Base-by-base conservation (phyloP, 495 filamentous ascomycete species). In the Aspergillus indologenus region DNA sequence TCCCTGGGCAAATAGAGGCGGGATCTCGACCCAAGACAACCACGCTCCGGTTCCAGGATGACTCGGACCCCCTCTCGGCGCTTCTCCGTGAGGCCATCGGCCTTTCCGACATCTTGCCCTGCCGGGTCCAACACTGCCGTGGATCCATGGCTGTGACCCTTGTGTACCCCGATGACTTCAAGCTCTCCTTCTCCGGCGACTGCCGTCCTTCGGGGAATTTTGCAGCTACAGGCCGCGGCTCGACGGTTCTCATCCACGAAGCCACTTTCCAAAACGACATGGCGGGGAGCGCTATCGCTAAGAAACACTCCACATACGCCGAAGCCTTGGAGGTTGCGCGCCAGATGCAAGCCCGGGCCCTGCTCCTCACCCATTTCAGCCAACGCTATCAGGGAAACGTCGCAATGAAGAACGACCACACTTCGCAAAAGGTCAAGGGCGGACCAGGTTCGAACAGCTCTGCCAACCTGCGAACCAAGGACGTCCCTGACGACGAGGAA, bases 231-330 rank as follows among this genome's bases (percentile, higher is more conserved):
- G 94, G 90, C 19, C 70, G 75, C 14, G 88, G 83, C 18, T 86
- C 89, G 1, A 94, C 91, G 4, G 76, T 98, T 3, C 80, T 96
- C 2, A 83, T 98, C 51, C 94, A 98, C 76, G 94, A 98, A 79
- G 92, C 92, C 58, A 98, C 94, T 0, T 98, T 98, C 64, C 88
- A 93, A 42, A 88, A 96, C 62, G 89, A 94, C 64, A 79, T 96
- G 52, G 44, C 67, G 15, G 85, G 81, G 4, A 90, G 95, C 52
- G 94, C 94, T 12, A 66, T 81, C 1, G 90, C 90, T 40, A 98
- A 98, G 81, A 93, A 87, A 66, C 94, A 98, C 72, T 89, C 81
- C 19, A 98, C 94, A 7, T 86, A 87, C 42, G 76, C 81, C 17
- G 94, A 98, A 72, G 94, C 94, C 15, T 77, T 98, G 15, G 82